Evolutionary conservation across 495 filamentous ascomycete genomes (phyloP).

Genomic region (Annulohypoxylon bovei): DNA sequence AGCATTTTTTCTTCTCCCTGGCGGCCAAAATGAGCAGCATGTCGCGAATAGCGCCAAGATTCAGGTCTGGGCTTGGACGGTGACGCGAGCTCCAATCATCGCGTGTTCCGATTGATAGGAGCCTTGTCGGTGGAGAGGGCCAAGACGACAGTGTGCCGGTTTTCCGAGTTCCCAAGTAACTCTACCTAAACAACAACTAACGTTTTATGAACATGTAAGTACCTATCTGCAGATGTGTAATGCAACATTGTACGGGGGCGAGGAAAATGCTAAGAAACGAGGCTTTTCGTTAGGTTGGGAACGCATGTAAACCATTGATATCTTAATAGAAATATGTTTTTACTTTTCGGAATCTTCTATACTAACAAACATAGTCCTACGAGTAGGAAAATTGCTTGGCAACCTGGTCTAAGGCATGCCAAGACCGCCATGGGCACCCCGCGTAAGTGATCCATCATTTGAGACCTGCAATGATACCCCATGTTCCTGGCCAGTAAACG

Average conservation of each 20-base stretch:
- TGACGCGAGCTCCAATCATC: conserved; percentile 37
- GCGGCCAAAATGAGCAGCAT: conserved; percentile 14
- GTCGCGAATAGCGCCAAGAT: conserved; percentile 37
- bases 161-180: conserved; percentile 31
- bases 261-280: neutral
- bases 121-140: conserved; percentile 41
- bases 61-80: conserved; percentile 19
- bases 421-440: conserved; percentile 28
- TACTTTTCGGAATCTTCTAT: neutral
- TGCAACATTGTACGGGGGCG: neutral
- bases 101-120: conserved; percentile 29
- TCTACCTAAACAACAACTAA: conserved; percentile 4
- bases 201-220: neutral
- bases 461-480: conserved; percentile 29
- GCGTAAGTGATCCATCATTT: conserved; percentile 15
- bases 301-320: neutral
- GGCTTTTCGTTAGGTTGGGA: neutral
- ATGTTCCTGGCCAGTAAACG: conserved; percentile 27
- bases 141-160: conserved; percentile 41
- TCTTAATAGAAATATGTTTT: neutral
- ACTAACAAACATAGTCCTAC: neutral
- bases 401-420: conserved; percentile 21
- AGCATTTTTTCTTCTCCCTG: neutral
- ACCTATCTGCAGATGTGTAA: neutral
- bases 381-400: conserved; percentile 14